Evolutionary conservation across 768 basidiomycete species (phyloP).

Genomic region (Chalciporus pseudorubinellus): DNA sequence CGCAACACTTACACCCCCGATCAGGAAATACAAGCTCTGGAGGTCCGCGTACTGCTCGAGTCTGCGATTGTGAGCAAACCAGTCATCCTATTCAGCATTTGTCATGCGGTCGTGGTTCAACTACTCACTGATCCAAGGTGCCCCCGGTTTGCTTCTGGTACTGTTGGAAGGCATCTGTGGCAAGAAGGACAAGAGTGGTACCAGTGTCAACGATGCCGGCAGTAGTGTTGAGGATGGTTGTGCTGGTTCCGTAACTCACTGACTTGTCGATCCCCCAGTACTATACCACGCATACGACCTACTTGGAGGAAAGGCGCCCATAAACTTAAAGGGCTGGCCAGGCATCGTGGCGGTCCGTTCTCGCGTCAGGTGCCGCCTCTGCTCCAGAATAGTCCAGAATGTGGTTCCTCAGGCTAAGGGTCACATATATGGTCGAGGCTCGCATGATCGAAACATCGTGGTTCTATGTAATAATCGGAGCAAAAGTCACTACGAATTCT

Average conservation of each 20-base stretch:
- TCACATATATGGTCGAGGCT: too few relatives aligned
- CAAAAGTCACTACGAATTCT: background rate
- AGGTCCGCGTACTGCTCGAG: conserved; percentile 46
- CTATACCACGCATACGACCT: background rate
- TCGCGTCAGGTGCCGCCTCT: too few relatives aligned
- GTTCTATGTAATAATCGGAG: background rate
- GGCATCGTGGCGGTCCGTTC: background rate
- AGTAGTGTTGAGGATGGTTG: conserved; percentile 34
- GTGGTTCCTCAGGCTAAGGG: too few relatives aligned
- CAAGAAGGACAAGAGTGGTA: conserved; percentile 53
- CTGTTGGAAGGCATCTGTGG: conserved; percentile 55
- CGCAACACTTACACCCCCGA: conserved; percentile 38
- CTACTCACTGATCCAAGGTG: conserved; percentile 44
- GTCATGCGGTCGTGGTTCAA: background rate
- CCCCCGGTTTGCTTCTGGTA: conserved; percentile 57
- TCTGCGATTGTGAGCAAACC: conserved; percentile 55
- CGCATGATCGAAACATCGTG: too few relatives aligned
- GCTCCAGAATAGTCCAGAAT: too few relatives aligned
- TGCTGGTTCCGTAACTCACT: conserved; percentile 35
- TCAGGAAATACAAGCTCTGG: conserved; percentile 51
- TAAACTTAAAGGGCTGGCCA: conserved; percentile 4
- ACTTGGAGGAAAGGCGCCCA: background rate
- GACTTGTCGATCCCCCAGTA: conserved; percentile 50
- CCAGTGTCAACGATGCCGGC: conserved; percentile 54
- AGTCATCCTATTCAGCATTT: conserved; percentile 38